Base-by-base conservation (phyloP, 768 basidiomycete species). In the Amanita jacksonii region DNA sequence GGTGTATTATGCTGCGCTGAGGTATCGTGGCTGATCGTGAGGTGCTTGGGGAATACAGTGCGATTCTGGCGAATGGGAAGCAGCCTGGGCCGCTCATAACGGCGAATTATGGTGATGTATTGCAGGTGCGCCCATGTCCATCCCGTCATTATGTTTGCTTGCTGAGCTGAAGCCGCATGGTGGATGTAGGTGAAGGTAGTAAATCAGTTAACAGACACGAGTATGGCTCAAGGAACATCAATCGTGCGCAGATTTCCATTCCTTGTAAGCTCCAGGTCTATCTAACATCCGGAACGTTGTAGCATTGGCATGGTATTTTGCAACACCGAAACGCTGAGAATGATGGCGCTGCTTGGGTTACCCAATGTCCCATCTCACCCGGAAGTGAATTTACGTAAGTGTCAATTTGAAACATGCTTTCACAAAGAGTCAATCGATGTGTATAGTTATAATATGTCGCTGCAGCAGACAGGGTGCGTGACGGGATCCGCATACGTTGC, bases 291-390 rank as follows among this genome's bases (percentile, higher is more conserved):
- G 19, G 24, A 9, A 10, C 38, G 18, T 15, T 13, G 10, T 15
- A 66, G 66, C 75, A 77, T 49, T 77, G 73, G 73, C 76, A 77
- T 50, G 75, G 76, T 2, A 51, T 77, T 37, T 63, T 58, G 41
- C 74, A 76, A 51, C 52, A 55, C 1, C 46, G 49, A 3, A 65
- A 68, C 4, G 70, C 64, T 44, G 70, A 60, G 56, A 68, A 62
- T 0, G 76, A 77, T 43, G 76, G 76, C 5, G 49, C 60, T 1
- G 55, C 58, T 2, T 51, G 59, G 34, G 60, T 74, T 1, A 72
- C 64, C 9, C 72, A 75, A 49, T 75, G 74, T 50, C 73, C 74
- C 1, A 72, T 74, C 33, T 50, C 61, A 0, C 59, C 69, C 2
- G 53, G 55, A 1, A 36, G 68, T 28, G 65, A 63, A 1, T 75